A percentile compares a stretch with the other conserved stretches of the same genome.
Evolutionary conservation across 768 basidiomycete species (phyloP).

Genomic region (Amanita jacksonii): DNA sequence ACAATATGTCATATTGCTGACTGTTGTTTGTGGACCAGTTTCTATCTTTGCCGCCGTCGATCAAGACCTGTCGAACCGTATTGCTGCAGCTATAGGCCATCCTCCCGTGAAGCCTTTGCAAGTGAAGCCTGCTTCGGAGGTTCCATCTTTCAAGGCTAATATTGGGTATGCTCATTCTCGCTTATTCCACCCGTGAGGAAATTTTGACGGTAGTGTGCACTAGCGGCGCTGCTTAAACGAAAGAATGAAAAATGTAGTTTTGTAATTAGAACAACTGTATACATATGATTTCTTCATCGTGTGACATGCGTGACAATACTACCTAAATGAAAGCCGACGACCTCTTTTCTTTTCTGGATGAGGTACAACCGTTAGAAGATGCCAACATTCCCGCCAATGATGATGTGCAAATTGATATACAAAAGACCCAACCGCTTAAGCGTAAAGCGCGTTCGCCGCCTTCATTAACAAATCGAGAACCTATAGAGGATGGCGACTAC

Average conservation of each 20-base stretch:
- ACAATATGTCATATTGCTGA: background rate
- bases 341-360: constrained; percentile 63
- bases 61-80: constrained; percentile 61
- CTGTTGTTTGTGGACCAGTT: constrained; percentile 31
- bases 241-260: no score
- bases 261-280: no score
- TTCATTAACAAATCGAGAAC: background rate
- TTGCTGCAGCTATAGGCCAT: constrained; percentile 67
- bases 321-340: constrained; percentile 39
- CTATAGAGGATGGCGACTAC: background rate
- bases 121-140: constrained; percentile 51
- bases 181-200: no score
- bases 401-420: constrained; percentile 16
- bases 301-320: constrained; percentile 18
- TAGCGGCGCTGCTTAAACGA: no score
- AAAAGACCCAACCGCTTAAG: background rate
- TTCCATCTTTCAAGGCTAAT: constrained; percentile 40
- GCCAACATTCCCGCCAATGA: constrained; percentile 25
- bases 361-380: constrained; percentile 20
- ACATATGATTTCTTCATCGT: no score
- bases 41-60: constrained; percentile 75
- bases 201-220: no score
- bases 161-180: constrained; percentile 21
- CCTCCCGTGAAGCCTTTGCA: constrained; percentile 47
- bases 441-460: constrained; percentile 1